A percentile compares a stretch with the other conserved stretches of the same genome.
Evolutionary conservation across 2,329 filamentous ascomycete genomes (phyloP).

Genomic region (Fusarium luffae): DNA sequence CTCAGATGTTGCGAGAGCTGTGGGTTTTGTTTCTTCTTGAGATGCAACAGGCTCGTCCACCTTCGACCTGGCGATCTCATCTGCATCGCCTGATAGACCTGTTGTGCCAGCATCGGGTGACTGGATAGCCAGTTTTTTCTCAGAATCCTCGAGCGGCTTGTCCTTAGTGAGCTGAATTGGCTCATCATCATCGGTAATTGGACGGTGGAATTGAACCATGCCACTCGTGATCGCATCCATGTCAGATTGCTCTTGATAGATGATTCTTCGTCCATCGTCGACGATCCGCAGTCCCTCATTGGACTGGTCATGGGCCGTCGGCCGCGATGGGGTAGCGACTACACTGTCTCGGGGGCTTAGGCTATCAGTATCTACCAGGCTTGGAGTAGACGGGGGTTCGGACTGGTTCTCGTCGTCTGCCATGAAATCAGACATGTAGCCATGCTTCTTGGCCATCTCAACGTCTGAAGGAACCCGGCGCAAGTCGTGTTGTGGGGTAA

Average conservation of each 20-base stretch:
- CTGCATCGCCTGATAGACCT: slow-evolving; percentile 29
- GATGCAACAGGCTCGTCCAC: neutral
- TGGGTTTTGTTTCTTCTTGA: slow-evolving; percentile 6
- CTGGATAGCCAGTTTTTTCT: slow-evolving; percentile 18
- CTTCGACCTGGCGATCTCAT: neutral
- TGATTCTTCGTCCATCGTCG: slow-evolving; percentile 45
- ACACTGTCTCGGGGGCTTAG: slow-evolving; percentile 46
- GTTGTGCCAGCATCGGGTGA: slow-evolving; percentile 38
- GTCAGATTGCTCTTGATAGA: slow-evolving; percentile 44
- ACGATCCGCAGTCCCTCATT: slow-evolving; percentile 45
- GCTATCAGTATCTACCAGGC: slow-evolving; percentile 48
- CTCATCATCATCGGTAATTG: slow-evolving; percentile 38
- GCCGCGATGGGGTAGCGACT: slow-evolving; percentile 42
- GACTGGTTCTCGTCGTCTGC: slow-evolving; percentile 47
- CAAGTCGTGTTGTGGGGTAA: slow-evolving; percentile 29
- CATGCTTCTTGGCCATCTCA: slow-evolving; percentile 45
- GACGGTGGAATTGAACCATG: slow-evolving; percentile 41
- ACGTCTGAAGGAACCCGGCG: slow-evolving; percentile 43
- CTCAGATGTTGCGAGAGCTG: neutral
- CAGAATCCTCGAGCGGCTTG: slow-evolving; percentile 11
- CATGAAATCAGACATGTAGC: slow-evolving; percentile 45
- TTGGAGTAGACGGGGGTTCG: slow-evolving; percentile 47
- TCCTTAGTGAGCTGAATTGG: slow-evolving; percentile 40
- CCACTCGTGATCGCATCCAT: slow-evolving; percentile 40
- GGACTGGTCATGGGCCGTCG: slow-evolving; percentile 39